These are phyloP conservation scores for Fusarium irregulare DNA, from an alignment of 2,329 filamentous ascomycete genomes.

Conservation along the genomic window DNA sequence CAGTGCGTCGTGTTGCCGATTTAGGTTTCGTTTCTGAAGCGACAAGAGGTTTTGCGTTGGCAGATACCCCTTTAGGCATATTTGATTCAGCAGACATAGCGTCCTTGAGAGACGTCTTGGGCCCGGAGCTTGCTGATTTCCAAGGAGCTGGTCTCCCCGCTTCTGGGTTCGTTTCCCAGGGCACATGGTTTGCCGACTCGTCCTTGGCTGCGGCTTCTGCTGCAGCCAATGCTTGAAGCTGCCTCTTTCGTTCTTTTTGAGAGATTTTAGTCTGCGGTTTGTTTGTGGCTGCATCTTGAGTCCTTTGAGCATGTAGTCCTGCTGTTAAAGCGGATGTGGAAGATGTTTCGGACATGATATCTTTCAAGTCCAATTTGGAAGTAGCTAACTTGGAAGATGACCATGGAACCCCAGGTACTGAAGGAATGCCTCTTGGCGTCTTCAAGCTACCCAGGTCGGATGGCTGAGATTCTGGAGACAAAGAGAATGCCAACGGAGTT, in stretches of 20 bases:
- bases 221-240: constrained; percentile 74
- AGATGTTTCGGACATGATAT: constrained; percentile 76
- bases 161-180: constrained; percentile 58
- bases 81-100: constrained; percentile 53
- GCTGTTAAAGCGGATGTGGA: constrained; percentile 65
- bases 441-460: constrained; percentile 12
- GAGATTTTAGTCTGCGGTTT: constrained; percentile 73
- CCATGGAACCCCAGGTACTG: constrained; percentile 60
- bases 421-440: constrained; percentile 5
- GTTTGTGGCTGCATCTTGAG: constrained; percentile 53
- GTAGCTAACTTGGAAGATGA: constrained; percentile 63
- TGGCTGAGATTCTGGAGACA: constrained; percentile 34
- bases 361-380: constrained; percentile 77
- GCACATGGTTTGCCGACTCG: constrained; percentile 49
- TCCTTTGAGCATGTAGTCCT: constrained; percentile 63
- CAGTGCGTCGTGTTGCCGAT: constrained; percentile 60
- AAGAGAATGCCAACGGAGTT: constrained; percentile 27
- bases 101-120: constrained; percentile 64
- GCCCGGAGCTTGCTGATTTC: constrained; percentile 66
- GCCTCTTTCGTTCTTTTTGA: constrained; percentile 90
- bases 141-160: constrained; percentile 68
- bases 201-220: constrained; percentile 55
- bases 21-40: constrained; percentile 56
- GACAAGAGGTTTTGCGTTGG: constrained; percentile 56
- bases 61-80: constrained; percentile 44